Evolutionary conservation across 257 asterid genomes (phyloP).

Genomic region (Primulina eburnea): DNA sequence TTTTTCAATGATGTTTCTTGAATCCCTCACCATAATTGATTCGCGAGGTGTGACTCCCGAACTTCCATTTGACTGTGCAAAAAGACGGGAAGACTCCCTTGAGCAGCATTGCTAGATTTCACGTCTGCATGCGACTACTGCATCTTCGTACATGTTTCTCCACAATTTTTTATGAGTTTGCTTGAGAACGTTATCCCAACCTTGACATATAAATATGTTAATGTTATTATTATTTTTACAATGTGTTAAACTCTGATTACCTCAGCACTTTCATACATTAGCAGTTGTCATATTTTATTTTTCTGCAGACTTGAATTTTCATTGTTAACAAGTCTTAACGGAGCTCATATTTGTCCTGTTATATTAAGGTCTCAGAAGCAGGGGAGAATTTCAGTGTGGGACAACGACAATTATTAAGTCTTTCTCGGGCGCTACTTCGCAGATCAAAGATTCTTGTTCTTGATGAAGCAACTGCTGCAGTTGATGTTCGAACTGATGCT

Average conservation of each 20-base stretch:
- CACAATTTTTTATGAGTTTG: background rate
- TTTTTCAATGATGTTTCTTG: too few species aligned
- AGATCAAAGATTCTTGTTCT: slow-evolving; percentile 95
- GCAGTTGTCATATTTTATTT: background rate
- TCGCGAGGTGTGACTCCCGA: too few species aligned
- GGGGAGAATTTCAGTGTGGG: slow-evolving; percentile 99
- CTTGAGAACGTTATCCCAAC: background rate
- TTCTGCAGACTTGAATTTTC: background rate
- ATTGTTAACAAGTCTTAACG: background rate
- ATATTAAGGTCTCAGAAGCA: slow-evolving; percentile 79
- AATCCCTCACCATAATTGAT: too few species aligned
- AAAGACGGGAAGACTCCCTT: too few species aligned
- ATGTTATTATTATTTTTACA: background rate
- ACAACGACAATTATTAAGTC: slow-evolving; percentile 86
- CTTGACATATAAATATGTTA: background rate
- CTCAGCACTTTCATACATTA: too few species aligned
- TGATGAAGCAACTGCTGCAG: slow-evolving; percentile 99
- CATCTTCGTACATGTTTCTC: background rate
- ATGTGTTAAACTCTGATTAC: background rate
- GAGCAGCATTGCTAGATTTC: background rate
- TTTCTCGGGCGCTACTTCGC: slow-evolving; percentile 91
- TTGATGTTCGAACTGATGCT: slow-evolving; percentile 92
- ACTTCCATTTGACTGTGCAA: too few species aligned
- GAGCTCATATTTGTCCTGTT: slow-evolving; percentile 14
- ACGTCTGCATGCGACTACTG: background rate